phyloP scores from a whole-genome alignment of 2,329 filamentous ascomycete genomes.

The Talaromyces amestolkiae region DNA sequence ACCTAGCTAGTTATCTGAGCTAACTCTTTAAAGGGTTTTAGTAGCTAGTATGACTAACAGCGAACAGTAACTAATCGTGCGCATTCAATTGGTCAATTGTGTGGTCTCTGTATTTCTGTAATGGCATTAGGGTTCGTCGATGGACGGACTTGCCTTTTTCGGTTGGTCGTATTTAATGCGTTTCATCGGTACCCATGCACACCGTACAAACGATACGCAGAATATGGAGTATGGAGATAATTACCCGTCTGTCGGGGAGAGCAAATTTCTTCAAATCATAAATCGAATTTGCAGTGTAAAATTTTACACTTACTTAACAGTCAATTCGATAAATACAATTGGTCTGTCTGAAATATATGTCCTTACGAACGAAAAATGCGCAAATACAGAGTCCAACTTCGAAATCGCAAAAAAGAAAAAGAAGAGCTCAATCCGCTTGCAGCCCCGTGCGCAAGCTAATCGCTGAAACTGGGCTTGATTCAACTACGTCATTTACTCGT shows the following conservation, averaged over 20 bases:
- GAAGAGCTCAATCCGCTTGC: constrained; percentile 8
- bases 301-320: background rate
- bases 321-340: background rate
- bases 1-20: background rate
- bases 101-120: background rate
- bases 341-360: background rate
- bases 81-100: background rate
- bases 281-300: background rate
- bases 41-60: constrained; percentile 1
- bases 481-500: background rate
- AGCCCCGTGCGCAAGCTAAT: constrained; percentile 13
- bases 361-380: background rate
- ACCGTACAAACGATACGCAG: too few relatives aligned
- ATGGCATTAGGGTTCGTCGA: background rate
- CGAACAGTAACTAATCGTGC: constrained; percentile 2
- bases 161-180: background rate
- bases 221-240: background rate
- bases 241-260: background rate
- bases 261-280: background rate
- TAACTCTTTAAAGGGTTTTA: background rate
- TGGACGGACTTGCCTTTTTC: constrained; percentile 4
- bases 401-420: background rate
- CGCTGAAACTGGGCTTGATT: background rate
- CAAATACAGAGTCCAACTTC: background rate
- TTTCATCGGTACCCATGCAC: background rate